These are phyloP conservation scores for Neurospora cerealis DNA, from an alignment of 495 filamentous ascomycete genomes.

Conservation along the genomic window DNA sequence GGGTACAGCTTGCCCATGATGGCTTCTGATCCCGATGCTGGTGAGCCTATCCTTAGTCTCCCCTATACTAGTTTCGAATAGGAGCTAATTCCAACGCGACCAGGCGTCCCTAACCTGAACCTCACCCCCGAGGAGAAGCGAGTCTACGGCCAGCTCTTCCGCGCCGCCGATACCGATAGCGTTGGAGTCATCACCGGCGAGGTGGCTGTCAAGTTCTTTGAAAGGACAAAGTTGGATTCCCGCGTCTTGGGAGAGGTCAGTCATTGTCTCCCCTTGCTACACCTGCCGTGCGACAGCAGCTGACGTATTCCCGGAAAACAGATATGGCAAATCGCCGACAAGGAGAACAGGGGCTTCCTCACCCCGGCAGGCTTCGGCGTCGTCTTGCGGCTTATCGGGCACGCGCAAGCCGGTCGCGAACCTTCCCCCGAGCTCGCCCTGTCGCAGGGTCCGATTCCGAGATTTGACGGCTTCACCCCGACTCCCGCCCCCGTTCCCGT, in stretches of 20 bases:
- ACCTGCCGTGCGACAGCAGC: background rate
- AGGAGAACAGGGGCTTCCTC: conserved; percentile 86
- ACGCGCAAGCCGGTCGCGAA: conserved; percentile 77
- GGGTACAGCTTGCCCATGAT: conserved; percentile 15
- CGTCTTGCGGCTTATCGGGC: conserved; percentile 86
- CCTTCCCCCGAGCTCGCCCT: conserved; percentile 64
- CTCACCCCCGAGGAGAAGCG: conserved; percentile 88
- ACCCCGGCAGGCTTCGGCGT: conserved; percentile 86
- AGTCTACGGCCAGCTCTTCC: conserved; percentile 83
- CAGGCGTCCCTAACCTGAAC: conserved; percentile 64
- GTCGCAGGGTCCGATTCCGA: conserved; percentile 76
- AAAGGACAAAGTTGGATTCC: conserved; percentile 81
- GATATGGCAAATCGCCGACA: conserved; percentile 99
- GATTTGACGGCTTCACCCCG: conserved; percentile 67
- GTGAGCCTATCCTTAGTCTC: conserved; percentile 6
- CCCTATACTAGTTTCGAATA: background rate
- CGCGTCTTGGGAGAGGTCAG: conserved; percentile 78
- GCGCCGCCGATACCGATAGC: conserved; percentile 76
- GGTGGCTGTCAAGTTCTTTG: conserved; percentile 94
- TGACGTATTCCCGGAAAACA: conserved; percentile 22
- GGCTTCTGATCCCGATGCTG: conserved; percentile 23
- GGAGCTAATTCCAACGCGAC: background rate
- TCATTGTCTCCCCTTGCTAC: conserved; percentile 5
- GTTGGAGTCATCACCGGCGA: conserved; percentile 95
- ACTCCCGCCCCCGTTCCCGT: conserved; percentile 28